Conservation (phyloP, 208 protist species). For the Leishmania braziliensis region DNA sequence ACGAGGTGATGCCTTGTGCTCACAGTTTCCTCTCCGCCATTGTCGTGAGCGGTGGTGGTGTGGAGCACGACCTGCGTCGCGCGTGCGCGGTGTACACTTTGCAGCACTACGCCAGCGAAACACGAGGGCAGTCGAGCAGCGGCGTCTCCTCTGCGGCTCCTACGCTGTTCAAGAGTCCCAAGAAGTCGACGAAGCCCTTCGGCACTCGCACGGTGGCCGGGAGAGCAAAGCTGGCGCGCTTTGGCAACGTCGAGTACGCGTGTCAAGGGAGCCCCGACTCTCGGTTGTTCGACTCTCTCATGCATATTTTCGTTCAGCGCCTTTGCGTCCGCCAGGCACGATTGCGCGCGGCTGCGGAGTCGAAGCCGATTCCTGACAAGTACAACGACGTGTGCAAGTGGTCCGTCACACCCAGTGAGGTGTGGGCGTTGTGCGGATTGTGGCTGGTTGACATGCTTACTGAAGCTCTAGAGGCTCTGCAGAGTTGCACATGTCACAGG, state of each 20-base stretch:
- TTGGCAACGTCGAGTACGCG: conserved; percentile 75
- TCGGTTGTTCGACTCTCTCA: conserved; percentile 55
- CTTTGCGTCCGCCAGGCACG: conserved; percentile 41
- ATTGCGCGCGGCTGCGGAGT: conserved; percentile 13
- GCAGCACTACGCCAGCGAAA: conserved; percentile 46
- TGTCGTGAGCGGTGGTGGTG: conserved; percentile 84
- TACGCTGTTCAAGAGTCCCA: neutral
- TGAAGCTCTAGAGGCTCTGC: conserved; percentile 35
- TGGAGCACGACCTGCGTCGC: conserved; percentile 89
- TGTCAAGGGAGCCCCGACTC: conserved; percentile 16
- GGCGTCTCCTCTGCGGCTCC: neutral
- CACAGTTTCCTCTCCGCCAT: conserved; percentile 57
- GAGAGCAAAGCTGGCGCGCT: conserved; percentile 18
- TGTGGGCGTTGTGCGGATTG: conserved; percentile 73
- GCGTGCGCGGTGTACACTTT: conserved; percentile 63
- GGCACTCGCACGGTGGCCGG: neutral
- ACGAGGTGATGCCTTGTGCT: conserved; percentile 24
- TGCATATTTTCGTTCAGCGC: conserved; percentile 53
- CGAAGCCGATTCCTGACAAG: conserved; percentile 24
- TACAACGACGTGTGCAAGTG: conserved; percentile 57
- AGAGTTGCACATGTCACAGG: conserved; percentile 4
- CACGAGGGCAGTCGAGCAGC: neutral
- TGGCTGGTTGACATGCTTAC: conserved; percentile 70
- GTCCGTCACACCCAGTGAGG: conserved; percentile 67
- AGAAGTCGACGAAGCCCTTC: neutral